Base-by-base conservation (phyloP, 257 asterid genomes). In the Cruciata laevipes region DNA sequence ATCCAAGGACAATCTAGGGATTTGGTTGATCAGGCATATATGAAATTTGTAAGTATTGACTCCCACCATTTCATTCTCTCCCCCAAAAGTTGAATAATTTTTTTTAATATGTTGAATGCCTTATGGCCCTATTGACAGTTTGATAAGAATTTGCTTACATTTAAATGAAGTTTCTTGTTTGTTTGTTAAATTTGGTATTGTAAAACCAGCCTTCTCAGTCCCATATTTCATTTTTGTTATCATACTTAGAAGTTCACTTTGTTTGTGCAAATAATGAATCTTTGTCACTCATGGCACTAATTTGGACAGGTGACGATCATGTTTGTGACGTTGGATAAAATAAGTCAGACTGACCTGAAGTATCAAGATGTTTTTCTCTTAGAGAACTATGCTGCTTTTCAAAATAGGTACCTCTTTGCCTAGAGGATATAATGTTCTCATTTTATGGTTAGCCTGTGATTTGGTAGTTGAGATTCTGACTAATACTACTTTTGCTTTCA, bases 341-440 rank as follows among this genome's bases (percentile, higher is more conserved):
- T 94, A 79, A 85, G 96, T 78, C 97, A 90, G 80, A 83, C 81
- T 57, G 99, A 94, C 75, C 67, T 83, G 55, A 94, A 94, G 71
- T 90, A 88, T 73, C 65, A 89, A 63, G 99, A 94, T 66, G 79
- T 94, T 73, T 57, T 94, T 81, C 96, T 94, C 44, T 72, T 94
- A 71, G 97, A 94, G 85, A 94, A 94, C 82, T 94, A 94, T 81
- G 99, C 99, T 51, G 91, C 97, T 67, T 94, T 94, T 74, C 99
- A 94, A 67, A 94, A 94, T 83, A 88, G 97, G 99, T 94, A 82
- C n/a, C 12, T 5, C n/a, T 31, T 57, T 76, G 4, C 13, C 17
- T 42, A 74, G 68, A 53, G 55, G 58, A 42, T 42, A 3, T 7
- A 65, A 40, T 13, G 13, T 44, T 30, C 27, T 35, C 32, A 64